Percentiles rank a stretch among this genome's conserved stretches.
Conservation (phyloP, 805 yeast species). For the Brettanomyces custersianus region DNA sequence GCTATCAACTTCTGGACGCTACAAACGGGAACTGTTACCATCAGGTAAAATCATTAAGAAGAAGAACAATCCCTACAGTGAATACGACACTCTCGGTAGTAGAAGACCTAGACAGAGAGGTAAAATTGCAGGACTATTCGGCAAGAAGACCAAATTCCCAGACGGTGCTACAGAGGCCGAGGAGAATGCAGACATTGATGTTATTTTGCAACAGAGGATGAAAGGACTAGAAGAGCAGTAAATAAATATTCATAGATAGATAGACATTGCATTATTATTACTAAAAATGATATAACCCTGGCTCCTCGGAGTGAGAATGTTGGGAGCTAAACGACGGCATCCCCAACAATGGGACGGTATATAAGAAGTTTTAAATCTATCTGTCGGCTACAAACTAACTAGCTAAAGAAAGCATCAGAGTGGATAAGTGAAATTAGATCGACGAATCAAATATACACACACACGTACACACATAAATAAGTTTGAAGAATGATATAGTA, state of each 20-base stretch:
- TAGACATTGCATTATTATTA: too few species aligned
- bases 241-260: too few species aligned
- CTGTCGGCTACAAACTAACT: too few species aligned
- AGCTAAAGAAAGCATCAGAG: too few species aligned
- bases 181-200: slow-evolving; percentile 47
- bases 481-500: too few species aligned
- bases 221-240: slow-evolving; percentile 16
- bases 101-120: slow-evolving; percentile 6
- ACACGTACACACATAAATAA: background rate
- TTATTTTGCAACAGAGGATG: slow-evolving; percentile 29
- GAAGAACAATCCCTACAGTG: slow-evolving; percentile 19
- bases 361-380: too few species aligned
- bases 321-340: too few species aligned
- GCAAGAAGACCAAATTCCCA: slow-evolving; percentile 15
- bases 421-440: too few species aligned
- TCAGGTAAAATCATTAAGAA: slow-evolving; percentile 53
- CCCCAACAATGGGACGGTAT: too few species aligned
- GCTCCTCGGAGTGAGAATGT: too few species aligned
- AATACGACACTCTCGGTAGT: slow-evolving; percentile 17
- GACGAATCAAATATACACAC: background rate
- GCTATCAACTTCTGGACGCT: slow-evolving; percentile 26
- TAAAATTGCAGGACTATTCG: slow-evolving; percentile 27
- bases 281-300: too few species aligned
- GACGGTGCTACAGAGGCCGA: background rate
- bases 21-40: slow-evolving; percentile 55